A percentile compares a stretch with the other conserved stretches of the same genome.
phyloP scores from a whole-genome alignment of 1,139 yeast genomes.

The Pichia sp. region DNA sequence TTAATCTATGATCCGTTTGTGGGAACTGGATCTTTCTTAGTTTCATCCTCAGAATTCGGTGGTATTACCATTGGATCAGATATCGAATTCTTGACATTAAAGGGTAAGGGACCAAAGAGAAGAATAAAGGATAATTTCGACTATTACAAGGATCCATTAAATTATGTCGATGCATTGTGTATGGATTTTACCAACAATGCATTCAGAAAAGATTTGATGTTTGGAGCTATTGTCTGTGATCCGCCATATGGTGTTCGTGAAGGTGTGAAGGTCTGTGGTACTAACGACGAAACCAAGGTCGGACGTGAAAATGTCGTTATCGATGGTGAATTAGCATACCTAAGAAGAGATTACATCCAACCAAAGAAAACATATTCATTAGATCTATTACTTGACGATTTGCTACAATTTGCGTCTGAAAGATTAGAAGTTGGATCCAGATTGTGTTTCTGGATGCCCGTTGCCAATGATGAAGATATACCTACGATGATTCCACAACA shows the following conservation, averaged over 20 bases:
- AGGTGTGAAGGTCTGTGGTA: conserved; percentile 89
- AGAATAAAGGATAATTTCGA: conserved; percentile 48
- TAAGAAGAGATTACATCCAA: conserved; percentile 81
- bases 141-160: conserved; percentile 60
- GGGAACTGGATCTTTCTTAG: conserved; percentile 94
- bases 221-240: conserved; percentile 89
- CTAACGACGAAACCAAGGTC: conserved; percentile 45
- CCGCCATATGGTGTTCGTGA: conserved; percentile 99
- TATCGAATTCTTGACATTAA: conserved; percentile 80
- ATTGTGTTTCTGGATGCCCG: conserved; percentile 97
- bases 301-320: conserved; percentile 72
- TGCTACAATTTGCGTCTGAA: conserved; percentile 67
- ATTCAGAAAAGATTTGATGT: conserved; percentile 54
- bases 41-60: conserved; percentile 86
- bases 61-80: conserved; percentile 86
- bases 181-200: conserved; percentile 97
- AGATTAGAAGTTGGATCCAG: conserved; percentile 76
- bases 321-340: conserved; percentile 76
- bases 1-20: conserved; percentile 92
- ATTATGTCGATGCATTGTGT: conserved; percentile 73
- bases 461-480: conserved; percentile 81
- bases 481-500: conserved; percentile 80
- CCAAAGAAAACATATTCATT: conserved; percentile 91
- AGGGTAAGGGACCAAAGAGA: conserved; percentile 57
- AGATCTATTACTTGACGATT: conserved; percentile 71